Conservation (phyloP, 495 filamentous ascomycete genomes). For the Penicillium coprophilum region DNA sequence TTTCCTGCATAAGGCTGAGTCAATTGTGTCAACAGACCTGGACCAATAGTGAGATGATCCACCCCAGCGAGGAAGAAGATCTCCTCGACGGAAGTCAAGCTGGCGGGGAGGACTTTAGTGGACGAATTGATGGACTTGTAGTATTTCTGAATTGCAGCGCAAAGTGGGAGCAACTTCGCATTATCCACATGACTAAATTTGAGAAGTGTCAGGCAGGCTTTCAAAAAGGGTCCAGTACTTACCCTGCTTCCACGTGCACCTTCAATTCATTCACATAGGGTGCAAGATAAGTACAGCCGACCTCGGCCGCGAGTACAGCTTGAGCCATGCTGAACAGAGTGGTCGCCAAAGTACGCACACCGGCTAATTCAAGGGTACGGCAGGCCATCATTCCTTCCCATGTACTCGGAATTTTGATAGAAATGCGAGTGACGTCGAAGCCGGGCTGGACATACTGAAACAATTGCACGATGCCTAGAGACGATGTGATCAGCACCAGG, state of each 20-base stretch:
- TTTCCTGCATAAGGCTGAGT: slow-evolving; percentile 33
- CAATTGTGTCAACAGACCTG: slow-evolving; percentile 49
- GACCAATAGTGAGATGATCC: slow-evolving; percentile 57
- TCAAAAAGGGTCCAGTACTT: slow-evolving; percentile 19
- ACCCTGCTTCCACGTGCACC: slow-evolving; percentile 58
- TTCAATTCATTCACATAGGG: slow-evolving; percentile 66
- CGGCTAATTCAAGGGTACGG: slow-evolving; percentile 49
- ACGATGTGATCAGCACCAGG: neutral
- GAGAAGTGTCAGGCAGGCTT: neutral
- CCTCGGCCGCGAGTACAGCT: slow-evolving; percentile 55
- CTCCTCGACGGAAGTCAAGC: slow-evolving; percentile 55
- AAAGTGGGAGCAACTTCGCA: slow-evolving; percentile 47
- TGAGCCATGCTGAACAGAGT: slow-evolving; percentile 61
- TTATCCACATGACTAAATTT: slow-evolving; percentile 35
- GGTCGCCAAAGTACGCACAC: slow-evolving; percentile 59
- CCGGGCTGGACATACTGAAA: slow-evolving; percentile 48
- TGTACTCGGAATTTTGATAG: slow-evolving; percentile 63
- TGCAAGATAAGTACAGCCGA: slow-evolving; percentile 58
- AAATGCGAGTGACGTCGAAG: slow-evolving; percentile 52
- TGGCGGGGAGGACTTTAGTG: slow-evolving; percentile 58
- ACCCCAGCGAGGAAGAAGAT: slow-evolving; percentile 58
- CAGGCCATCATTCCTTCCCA: slow-evolving; percentile 67
- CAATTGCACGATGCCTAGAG: slow-evolving; percentile 48
- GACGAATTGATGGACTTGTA: slow-evolving; percentile 38
- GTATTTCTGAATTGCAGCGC: slow-evolving; percentile 52